Percentiles rank a stretch among this genome's conserved stretches.
phyloP scores from a whole-genome alignment of 2,329 filamentous ascomycete genomes.

The Chaetomium sp. region DNA sequence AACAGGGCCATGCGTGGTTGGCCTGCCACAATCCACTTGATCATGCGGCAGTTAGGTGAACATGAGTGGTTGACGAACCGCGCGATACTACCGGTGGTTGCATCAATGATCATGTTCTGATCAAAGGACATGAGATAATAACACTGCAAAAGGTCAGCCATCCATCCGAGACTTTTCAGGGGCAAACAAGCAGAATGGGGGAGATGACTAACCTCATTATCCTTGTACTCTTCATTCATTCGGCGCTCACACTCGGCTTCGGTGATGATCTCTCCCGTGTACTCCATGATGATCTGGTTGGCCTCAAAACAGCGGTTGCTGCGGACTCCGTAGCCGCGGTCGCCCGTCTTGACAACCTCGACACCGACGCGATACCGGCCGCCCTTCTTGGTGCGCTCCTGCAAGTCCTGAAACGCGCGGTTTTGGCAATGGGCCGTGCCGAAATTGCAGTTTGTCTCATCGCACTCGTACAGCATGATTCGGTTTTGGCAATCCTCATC shows the following conservation, averaged over 20 bases:
- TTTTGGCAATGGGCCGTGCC: slow-evolving; percentile 77
- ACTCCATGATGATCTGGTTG: slow-evolving; percentile 97
- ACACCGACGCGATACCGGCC: slow-evolving; percentile 91
- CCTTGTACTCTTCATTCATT: slow-evolving; percentile 91
- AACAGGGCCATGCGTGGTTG: slow-evolving; percentile 97
- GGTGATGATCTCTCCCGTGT: slow-evolving; percentile 96
- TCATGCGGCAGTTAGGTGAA: slow-evolving; percentile 94
- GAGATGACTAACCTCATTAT: slow-evolving; percentile 72
- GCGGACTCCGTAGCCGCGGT: slow-evolving; percentile 88
- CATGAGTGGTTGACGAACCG: slow-evolving; percentile 98
- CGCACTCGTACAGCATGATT: slow-evolving; percentile 97
- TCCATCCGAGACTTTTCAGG: slow-evolving; percentile 20
- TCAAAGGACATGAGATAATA: slow-evolving; percentile 99
- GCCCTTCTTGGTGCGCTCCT: slow-evolving; percentile 71
- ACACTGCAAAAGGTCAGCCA: slow-evolving; percentile 59
- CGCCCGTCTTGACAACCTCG: slow-evolving; percentile 87
- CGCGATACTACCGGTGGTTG: slow-evolving; percentile 91
- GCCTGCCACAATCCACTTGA: slow-evolving; percentile 93
- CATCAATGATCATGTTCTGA: slow-evolving; percentile 98
- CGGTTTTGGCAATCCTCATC: slow-evolving; percentile 90
- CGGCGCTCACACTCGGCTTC: slow-evolving; percentile 89
- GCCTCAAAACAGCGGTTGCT: slow-evolving; percentile 85
- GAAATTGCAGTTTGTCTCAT: slow-evolving; percentile 82
- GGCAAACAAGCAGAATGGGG: background rate
- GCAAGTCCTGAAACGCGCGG: slow-evolving; percentile 81